Base-by-base conservation (phyloP, 1,139 yeast genomes). In the Meyerozyma smithsonii region DNA sequence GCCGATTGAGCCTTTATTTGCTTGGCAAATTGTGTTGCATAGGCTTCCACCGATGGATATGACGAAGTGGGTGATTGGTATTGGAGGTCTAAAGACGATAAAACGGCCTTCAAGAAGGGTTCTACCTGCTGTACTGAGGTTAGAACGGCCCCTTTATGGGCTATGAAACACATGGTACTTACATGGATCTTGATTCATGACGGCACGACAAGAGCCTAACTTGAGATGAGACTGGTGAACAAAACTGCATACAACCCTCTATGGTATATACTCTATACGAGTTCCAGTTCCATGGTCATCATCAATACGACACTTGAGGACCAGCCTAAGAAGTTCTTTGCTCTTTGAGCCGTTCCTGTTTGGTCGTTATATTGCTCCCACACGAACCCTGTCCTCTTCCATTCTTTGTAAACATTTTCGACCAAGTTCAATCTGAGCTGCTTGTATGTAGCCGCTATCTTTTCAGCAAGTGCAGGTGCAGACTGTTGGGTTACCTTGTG, bases 251-350 rank as follows among this genome's bases (percentile, higher is more conserved):
- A 30, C 34, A 30, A 14, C 10, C 6, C 30, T 26, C 8, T 18
- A 11, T 23, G 19, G 17, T 21, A 11, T 33, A 14, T n/a, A 15
- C 12, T 21, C 28, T 34, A 34, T 34, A 21, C 23, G 18, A 17
- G 34, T 30, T 18, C 8, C 14, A 21, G 15, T 16, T 92, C 90
- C 86, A 85, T 79, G 39, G 74, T 73, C 94, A 94, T 85, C 58
- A 92, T 85, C 49, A 80, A 71, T 10, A 87, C 78, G 4, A 86
- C 84, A 44, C 89, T 63, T 0, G 96, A 81, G 0, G 97, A 82
- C 98, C 98, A 92, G 3, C 98, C 98, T 36, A 89, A 70, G 63
- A 92, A 92, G 56, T 88, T 92, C 57, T 85, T 83, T 4, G 92
- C 94, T 7, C 97, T 89, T 51, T 79, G 78, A 1, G 90, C 86